Evolutionary conservation across 169 alveolate species (phyloP).

Genomic region (Babesia bigemina): DNA sequence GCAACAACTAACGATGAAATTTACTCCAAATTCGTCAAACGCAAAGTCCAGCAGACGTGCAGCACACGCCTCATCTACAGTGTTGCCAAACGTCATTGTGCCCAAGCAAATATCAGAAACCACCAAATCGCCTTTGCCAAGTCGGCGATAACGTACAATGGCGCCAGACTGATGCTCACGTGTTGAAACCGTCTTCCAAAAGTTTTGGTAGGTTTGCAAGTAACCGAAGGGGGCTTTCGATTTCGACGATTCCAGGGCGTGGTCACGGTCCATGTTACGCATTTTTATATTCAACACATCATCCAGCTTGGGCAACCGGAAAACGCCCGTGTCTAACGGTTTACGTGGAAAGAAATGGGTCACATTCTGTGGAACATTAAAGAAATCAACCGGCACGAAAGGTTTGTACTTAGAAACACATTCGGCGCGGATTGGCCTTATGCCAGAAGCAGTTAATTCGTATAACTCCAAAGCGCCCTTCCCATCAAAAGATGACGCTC

Average conservation of each 20-base stretch:
- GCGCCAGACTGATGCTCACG: constrained; percentile 60
- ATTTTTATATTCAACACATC: constrained; percentile 74
- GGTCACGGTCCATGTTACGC: constrained; percentile 55
- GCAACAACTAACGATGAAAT: constrained; percentile 66
- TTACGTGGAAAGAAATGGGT: constrained; percentile 63
- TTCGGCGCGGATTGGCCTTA: constrained; percentile 12
- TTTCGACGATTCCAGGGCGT: constrained; percentile 6
- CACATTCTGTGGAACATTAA: constrained; percentile 54
- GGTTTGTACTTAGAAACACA: constrained; percentile 22
- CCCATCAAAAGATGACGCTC: constrained; percentile 43
- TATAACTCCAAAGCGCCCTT: constrained; percentile 52
- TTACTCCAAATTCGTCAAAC: constrained; percentile 74
- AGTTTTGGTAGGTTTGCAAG: constrained; percentile 61
- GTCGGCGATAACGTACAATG: constrained; percentile 63
- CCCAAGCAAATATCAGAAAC: constrained; percentile 86
- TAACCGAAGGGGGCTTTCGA: constrained; percentile 45
- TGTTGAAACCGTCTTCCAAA: constrained; percentile 57
- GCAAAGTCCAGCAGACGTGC: constrained; percentile 80
- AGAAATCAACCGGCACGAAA: constrained; percentile 70
- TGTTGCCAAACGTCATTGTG: constrained; percentile 86
- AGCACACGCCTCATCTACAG: constrained; percentile 71
- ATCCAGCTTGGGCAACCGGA: constrained; percentile 80
- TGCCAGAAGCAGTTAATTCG: constrained; percentile 42
- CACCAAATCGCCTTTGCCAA: constrained; percentile 74
- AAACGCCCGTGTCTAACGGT: constrained; percentile 74